Evolutionary conservation across 345 rosid genomes (phyloP), one percentile per base, ranked within the genome.

Genomic region (Carallia pectinifolia): DNA sequence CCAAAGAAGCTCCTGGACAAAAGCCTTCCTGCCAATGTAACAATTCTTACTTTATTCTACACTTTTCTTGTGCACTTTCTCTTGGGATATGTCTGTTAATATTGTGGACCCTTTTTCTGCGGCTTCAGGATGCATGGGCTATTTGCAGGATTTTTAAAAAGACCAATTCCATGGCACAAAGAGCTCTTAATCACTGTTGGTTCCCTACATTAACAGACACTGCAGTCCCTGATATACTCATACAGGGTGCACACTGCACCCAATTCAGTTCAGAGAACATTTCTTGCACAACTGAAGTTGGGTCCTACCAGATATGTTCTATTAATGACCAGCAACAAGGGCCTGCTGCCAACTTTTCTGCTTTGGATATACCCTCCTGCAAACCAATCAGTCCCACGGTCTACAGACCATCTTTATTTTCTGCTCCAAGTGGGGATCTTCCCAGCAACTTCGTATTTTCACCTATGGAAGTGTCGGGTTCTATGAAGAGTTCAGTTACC

Each of bases 111-210:
- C 59, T 62, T 15, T n/a, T 30, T 18, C 7, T 72, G 52, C 27
- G 23, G 18, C 23, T 6, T 60, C 82, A 94, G 96, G 97, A 91
- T 68, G 85, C 95, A 1, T 94, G 98, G 97, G 98, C 98, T 62
- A 94, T 94, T 37, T 94, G 98, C 23, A 86, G 93, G 87, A 94
- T 94, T 77, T 94, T 94, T 84, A 94, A 87, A 86, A 94, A 94
- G 77, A 83, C 86, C 4, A 89, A 83, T 55, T 76, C 96, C 10
- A 81, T 85, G 76, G 89, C 93, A 17, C 98, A 89, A 36, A 86
- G 88, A 82, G 83, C 94, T 62, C 66, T 85, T 15, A 80, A 86
- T 38, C 87, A 85, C 47, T 78, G 93, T 40, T 86, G 89, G 91
- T 34, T 71, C 34, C 70, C 81, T 31, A 72, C 78, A 16, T 60